phyloP scores from a whole-genome alignment of 2,329 filamentous ascomycete genomes.

The Reticulascus tulasneorum region DNA sequence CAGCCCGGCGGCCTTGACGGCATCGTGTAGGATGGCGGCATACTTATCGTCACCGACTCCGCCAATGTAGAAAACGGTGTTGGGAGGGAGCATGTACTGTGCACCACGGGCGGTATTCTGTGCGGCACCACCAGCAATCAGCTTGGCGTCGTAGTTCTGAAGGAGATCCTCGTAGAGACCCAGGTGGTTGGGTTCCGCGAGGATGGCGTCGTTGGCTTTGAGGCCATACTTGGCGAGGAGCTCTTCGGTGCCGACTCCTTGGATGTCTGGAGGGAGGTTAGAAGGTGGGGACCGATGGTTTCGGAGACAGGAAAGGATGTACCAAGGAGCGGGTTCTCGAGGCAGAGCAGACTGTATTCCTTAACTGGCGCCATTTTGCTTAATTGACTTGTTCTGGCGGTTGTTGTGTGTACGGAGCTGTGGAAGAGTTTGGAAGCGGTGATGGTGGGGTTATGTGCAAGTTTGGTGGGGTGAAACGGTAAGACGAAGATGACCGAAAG shows the following conservation, averaged over 20 bases:
- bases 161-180: constrained; percentile 90
- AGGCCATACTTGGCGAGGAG: constrained; percentile 90
- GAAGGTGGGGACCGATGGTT: neutral
- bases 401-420: constrained; percentile 12
- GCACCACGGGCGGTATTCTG: constrained; percentile 97
- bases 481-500: constrained; percentile 14
- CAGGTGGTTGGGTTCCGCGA: constrained; percentile 88
- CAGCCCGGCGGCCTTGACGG: constrained; percentile 82
- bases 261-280: constrained; percentile 64
- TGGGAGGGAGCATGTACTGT: constrained; percentile 87
- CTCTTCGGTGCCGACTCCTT: constrained; percentile 75
- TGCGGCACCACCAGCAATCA: constrained; percentile 92
- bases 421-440: constrained; percentile 18
- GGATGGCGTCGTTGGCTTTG: constrained; percentile 96
- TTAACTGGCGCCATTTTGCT: constrained; percentile 67
- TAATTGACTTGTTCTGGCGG: constrained; percentile 14
- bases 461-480: constrained; percentile 7
- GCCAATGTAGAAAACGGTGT: constrained; percentile 90
- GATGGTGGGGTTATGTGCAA: constrained; percentile 22
- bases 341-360: constrained; percentile 83
- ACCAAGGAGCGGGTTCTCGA: constrained; percentile 98
- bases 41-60: constrained; percentile 96
- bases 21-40: constrained; percentile 79
- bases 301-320: constrained; percentile 25
- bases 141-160: constrained; percentile 85